These are phyloP conservation scores for Meripilus lineatus DNA, from an alignment of 1,284 basidiomycete genomes.

Conservation along the genomic window DNA sequence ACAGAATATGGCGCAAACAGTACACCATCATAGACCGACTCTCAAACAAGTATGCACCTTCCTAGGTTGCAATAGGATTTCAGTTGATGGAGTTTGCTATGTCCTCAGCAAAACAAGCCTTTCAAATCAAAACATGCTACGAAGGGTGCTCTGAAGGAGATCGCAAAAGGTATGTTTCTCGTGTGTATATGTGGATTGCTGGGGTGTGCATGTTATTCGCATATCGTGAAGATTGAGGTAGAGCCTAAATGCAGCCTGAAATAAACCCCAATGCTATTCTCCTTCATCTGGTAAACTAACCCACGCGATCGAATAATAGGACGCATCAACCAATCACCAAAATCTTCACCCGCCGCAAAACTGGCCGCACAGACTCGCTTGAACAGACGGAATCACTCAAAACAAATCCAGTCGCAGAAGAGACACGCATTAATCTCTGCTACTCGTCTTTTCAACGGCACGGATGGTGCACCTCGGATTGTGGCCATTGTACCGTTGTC, in stretches of 20 bases:
- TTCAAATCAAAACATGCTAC: constrained; percentile 90
- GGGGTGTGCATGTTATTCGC: background rate
- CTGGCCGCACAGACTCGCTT: constrained; percentile 54
- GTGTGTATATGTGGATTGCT: background rate
- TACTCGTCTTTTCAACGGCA: constrained; percentile 69
- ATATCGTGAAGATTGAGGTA: background rate
- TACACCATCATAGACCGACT: constrained; percentile 67
- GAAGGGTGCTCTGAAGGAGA: constrained; percentile 77
- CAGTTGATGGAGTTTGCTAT: constrained; percentile 1
- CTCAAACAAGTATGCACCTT: constrained; percentile 70
- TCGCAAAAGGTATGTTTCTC: constrained; percentile 66
- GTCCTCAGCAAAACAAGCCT: constrained; percentile 76
- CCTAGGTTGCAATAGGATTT: background rate
- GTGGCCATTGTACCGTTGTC: constrained; percentile 78
- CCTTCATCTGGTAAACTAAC: too few species aligned
- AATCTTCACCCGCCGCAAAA: constrained; percentile 37
- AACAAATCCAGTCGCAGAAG: constrained; percentile 72
- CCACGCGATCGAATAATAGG: too few species aligned
- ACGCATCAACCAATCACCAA: constrained; percentile 40
- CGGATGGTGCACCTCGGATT: constrained; percentile 76
- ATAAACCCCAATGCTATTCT: too few species aligned
- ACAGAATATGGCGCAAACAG: constrained; percentile 12
- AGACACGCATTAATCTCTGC: constrained; percentile 64
- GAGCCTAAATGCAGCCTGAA: too few species aligned
- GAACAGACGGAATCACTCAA: constrained; percentile 76